phyloP scores from a whole-genome alignment of 768 basidiomycete genomes.

The Lentinula guzmanii region DNA sequence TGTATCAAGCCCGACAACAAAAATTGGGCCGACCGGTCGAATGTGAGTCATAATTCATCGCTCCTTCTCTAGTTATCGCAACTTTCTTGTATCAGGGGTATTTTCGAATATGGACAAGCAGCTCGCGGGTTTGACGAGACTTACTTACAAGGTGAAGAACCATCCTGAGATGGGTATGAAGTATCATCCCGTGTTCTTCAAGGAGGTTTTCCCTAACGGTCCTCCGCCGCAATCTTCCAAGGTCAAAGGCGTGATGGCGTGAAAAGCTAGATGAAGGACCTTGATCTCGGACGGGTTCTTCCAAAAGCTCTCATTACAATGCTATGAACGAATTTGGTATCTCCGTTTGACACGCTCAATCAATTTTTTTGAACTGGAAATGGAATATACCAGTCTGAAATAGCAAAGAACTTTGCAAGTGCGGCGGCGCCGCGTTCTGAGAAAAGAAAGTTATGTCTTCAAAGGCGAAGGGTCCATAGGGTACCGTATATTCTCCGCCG shows the following conservation, averaged over 20 bases:
- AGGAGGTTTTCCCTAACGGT: neutral
- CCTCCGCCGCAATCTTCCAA: neutral
- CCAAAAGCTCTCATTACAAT: too few relatives aligned
- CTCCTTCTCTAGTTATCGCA: neutral
- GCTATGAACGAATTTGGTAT: too few relatives aligned
- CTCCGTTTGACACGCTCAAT: too few relatives aligned
- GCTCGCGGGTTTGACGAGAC: neutral
- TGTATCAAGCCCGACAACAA: neutral
- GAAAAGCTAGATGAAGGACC: neutral
- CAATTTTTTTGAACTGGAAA: too few relatives aligned
- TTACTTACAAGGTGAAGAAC: conserved; percentile 1
- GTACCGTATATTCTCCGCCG: too few relatives aligned
- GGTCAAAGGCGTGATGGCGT: neutral
- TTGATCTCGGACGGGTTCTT: too few relatives aligned
- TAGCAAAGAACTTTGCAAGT: too few relatives aligned
- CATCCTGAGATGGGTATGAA: conserved; percentile 1
- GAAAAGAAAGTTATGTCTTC: too few relatives aligned
- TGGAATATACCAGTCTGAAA: too few relatives aligned
- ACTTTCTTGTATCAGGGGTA: neutral
- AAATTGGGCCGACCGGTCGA: neutral
- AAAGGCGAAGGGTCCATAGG: too few relatives aligned
- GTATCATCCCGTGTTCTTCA: conserved; percentile 1
- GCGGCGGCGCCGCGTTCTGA: too few relatives aligned
- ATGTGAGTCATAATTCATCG: neutral
- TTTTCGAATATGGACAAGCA: neutral